These are phyloP conservation scores for Teunomyces cretensis DNA, from an alignment of 805 yeast genomes.

Conservation along the genomic window DNA sequence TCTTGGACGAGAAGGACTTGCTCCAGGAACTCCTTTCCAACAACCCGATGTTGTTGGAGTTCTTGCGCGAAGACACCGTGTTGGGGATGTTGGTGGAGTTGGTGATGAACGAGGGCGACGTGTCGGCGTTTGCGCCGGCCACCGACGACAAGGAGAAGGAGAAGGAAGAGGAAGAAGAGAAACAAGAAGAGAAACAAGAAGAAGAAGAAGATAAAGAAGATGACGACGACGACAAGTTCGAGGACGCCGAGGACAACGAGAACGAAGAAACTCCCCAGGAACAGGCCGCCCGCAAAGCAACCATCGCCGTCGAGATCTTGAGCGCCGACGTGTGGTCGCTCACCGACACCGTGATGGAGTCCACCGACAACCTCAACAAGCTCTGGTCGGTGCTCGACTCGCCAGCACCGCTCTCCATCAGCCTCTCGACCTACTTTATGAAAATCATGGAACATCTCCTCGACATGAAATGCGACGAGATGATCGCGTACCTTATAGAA, in stretches of 20 bases:
- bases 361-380: conserved; percentile 58
- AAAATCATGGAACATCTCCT: conserved; percentile 73
- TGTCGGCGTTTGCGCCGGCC: no score
- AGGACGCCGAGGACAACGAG: conserved; percentile 16
- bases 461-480: conserved; percentile 50
- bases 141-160: background rate
- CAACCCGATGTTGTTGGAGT: conserved; percentile 42
- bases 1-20: conserved; percentile 44
- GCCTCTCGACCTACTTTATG: conserved; percentile 84
- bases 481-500: conserved; percentile 44
- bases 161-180: background rate
- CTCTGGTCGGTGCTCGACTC: conserved; percentile 81
- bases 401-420: conserved; percentile 65
- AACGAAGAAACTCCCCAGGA: conserved; percentile 34
- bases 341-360: conserved; percentile 85
- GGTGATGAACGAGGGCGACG: conserved; percentile 33
- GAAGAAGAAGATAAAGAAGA: conserved; percentile 14
- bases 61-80: conserved; percentile 38
- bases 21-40: conserved; percentile 43
- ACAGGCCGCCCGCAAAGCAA: conserved; percentile 34
- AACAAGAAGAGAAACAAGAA: conserved; percentile 1
- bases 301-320: conserved; percentile 78
- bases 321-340: conserved; percentile 93
- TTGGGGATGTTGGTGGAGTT: conserved; percentile 38
- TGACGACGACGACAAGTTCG: conserved; percentile 7